Percentiles rank a stretch among this genome's conserved stretches.
phyloP scores from a whole-genome alignment of 1,139 yeast species.

The Geotrichum macrosporum region DNA sequence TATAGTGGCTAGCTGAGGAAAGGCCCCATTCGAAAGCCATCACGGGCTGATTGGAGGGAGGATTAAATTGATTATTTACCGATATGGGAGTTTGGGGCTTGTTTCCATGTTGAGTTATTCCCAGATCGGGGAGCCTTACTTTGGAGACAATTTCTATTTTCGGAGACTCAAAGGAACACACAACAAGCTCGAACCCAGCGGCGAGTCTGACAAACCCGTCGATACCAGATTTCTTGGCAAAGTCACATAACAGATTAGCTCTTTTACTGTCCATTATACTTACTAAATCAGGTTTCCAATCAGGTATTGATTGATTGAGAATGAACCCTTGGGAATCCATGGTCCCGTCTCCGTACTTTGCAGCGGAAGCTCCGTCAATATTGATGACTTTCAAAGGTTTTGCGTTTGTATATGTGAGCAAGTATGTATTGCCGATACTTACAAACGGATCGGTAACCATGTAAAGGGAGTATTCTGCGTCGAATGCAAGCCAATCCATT shows the following conservation, averaged over 20 bases:
- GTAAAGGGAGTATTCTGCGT: slow-evolving; percentile 13
- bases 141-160: slow-evolving; percentile 45
- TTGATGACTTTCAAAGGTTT: slow-evolving; percentile 13
- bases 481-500: slow-evolving; percentile 18
- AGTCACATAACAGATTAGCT: slow-evolving; percentile 48
- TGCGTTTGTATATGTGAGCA: slow-evolving; percentile 7
- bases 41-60: too few species aligned
- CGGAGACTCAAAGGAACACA: slow-evolving; percentile 48
- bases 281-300: too few species aligned
- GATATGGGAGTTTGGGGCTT: too few species aligned
- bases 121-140: slow-evolving; percentile 35
- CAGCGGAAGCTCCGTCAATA: slow-evolving; percentile 18
- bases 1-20: slow-evolving; percentile 44
- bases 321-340: slow-evolving; percentile 17
- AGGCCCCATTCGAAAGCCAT: slow-evolving; percentile 43
- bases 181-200: slow-evolving; percentile 51
- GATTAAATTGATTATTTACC: too few species aligned
- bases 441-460: slow-evolving; percentile 22
- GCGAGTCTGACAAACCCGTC: slow-evolving; percentile 54
- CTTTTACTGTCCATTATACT: slow-evolving; percentile 40
- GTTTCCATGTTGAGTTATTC: too few species aligned
- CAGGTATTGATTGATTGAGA: slow-evolving; percentile 5
- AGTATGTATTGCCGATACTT: slow-evolving; percentile 20
- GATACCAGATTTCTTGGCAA: slow-evolving; percentile 48
- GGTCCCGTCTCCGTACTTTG: slow-evolving; percentile 21